Evolutionary conservation across 2,329 filamentous ascomycete genomes (phyloP).

Genomic region (Elsinoe batatas): DNA sequence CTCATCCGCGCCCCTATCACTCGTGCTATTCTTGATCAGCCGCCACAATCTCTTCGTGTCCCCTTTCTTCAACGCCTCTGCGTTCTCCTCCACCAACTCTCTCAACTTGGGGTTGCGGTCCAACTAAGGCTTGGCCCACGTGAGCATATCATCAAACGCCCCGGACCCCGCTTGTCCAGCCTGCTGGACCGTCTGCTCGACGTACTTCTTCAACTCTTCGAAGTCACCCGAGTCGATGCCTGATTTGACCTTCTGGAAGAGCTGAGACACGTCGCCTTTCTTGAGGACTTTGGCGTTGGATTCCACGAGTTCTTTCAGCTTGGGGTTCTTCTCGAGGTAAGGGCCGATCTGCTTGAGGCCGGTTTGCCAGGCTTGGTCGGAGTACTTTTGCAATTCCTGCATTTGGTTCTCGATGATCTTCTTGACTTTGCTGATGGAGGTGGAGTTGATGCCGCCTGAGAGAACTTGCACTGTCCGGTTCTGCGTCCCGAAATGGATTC

Average conservation of each 20-base stretch:
- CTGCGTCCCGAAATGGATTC: too few relatives aligned
- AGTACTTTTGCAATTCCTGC: conserved; percentile 55
- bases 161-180: conserved; percentile 52
- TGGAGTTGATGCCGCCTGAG: conserved; percentile 49
- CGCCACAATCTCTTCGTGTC: conserved; percentile 55
- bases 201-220: conserved; percentile 50
- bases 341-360: conserved; percentile 61
- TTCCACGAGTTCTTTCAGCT: conserved; percentile 62
- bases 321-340: conserved; percentile 64
- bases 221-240: conserved; percentile 53
- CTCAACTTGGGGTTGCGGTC: conserved; percentile 71
- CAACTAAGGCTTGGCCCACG: conserved; percentile 60
- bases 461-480: too few relatives aligned
- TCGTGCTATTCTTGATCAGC: conserved; percentile 50
- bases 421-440: conserved; percentile 46
- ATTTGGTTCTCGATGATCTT: conserved; percentile 61
- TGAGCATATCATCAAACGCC: conserved; percentile 60
- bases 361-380: conserved; percentile 64
- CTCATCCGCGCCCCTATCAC: conserved; percentile 50
- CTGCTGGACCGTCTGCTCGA: conserved; percentile 50
- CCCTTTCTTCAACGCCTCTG: conserved; percentile 55
- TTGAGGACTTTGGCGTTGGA: conserved; percentile 60
- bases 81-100: conserved; percentile 61
- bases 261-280: conserved; percentile 53
- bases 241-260: conserved; percentile 53